phyloP scores from a whole-genome alignment of 2,329 filamentous ascomycete species.

The Cercospora janseana region DNA sequence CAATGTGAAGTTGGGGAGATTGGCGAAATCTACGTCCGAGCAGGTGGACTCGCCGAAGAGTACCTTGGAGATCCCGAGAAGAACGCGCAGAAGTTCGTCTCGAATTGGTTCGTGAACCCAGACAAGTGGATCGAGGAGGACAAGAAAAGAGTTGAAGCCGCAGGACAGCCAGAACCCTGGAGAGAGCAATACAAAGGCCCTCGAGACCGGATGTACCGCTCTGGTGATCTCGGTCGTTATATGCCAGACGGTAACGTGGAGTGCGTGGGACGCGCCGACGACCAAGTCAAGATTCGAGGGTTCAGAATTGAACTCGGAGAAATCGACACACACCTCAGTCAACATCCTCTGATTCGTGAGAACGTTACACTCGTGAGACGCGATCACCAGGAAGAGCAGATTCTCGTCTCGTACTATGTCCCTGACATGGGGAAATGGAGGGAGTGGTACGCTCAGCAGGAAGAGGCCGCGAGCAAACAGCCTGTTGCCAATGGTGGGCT shows the following conservation, averaged over 20 bases:
- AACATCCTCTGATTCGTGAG: slow-evolving; percentile 73
- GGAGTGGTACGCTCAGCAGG: slow-evolving; percentile 58
- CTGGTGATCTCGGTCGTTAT: slow-evolving; percentile 80
- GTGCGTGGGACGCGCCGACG: slow-evolving; percentile 76
- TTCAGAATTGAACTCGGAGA: slow-evolving; percentile 94
- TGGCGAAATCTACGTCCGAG: slow-evolving; percentile 80
- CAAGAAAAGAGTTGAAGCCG: slow-evolving; percentile 50
- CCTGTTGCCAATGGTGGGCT: slow-evolving; percentile 18
- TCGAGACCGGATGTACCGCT: slow-evolving; percentile 81
- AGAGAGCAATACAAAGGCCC: slow-evolving; percentile 74
- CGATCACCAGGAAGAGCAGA: slow-evolving; percentile 81
- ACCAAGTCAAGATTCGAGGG: slow-evolving; percentile 92
- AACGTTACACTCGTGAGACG: slow-evolving; percentile 81
- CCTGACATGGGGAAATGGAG: slow-evolving; percentile 75
- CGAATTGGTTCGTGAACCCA: slow-evolving; percentile 82
- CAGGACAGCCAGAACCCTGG: slow-evolving; percentile 66
- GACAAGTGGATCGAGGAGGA: slow-evolving; percentile 66
- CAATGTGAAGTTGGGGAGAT: slow-evolving; percentile 77
- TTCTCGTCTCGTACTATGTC: slow-evolving; percentile 84
- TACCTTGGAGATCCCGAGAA: slow-evolving; percentile 65
- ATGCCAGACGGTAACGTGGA: slow-evolving; percentile 69
- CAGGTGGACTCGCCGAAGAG: slow-evolving; percentile 78
- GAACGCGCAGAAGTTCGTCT: slow-evolving; percentile 73
- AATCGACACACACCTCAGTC: slow-evolving; percentile 79
- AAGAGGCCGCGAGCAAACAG: slow-evolving; percentile 27